phyloP scores from a whole-genome alignment of 441 rosid genomes.

The Theobroma grandiflorum region DNA sequence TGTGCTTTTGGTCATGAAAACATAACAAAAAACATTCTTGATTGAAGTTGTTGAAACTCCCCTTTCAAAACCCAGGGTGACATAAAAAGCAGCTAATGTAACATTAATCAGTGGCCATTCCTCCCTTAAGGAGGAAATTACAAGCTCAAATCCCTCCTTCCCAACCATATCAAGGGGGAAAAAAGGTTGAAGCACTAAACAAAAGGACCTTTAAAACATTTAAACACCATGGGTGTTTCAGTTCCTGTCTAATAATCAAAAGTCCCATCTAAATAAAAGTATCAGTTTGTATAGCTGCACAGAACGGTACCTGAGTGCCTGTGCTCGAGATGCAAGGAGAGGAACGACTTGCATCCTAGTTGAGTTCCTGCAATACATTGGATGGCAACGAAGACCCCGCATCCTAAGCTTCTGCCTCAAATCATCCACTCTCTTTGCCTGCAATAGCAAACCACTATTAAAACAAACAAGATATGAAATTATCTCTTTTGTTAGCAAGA shows the following conservation, averaged over 20 bases:
- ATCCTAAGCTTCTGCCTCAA: constrained; percentile 93
- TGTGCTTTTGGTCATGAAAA: background rate
- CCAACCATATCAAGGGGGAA: background rate
- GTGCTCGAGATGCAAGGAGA: constrained; percentile 93
- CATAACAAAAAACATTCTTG: background rate
- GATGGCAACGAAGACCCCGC: constrained; percentile 97
- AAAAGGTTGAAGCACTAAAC: background rate
- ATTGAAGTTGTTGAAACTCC: background rate
- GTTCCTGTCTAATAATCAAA: background rate
- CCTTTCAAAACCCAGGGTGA: background rate
- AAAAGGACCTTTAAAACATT: background rate
- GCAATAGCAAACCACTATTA: constrained; percentile 38
- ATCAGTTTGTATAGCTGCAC: no score
- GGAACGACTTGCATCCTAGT: constrained; percentile 85
- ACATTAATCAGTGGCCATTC: no score
- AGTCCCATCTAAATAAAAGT: background rate
- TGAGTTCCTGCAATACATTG: constrained; percentile 89
- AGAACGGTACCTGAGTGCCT: constrained; percentile 75
- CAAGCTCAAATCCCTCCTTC: background rate
- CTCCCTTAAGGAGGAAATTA: background rate
- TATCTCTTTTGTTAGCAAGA: background rate
- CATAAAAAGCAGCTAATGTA: background rate
- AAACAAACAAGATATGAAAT: constrained; percentile 12
- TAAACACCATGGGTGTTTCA: background rate
- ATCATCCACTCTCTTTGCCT: constrained; percentile 82